Evolutionary conservation across 2,329 filamentous ascomycete species (phyloP), one percentile per base, ranked within the genome.

Genomic region (Fusarium chuoi): DNA sequence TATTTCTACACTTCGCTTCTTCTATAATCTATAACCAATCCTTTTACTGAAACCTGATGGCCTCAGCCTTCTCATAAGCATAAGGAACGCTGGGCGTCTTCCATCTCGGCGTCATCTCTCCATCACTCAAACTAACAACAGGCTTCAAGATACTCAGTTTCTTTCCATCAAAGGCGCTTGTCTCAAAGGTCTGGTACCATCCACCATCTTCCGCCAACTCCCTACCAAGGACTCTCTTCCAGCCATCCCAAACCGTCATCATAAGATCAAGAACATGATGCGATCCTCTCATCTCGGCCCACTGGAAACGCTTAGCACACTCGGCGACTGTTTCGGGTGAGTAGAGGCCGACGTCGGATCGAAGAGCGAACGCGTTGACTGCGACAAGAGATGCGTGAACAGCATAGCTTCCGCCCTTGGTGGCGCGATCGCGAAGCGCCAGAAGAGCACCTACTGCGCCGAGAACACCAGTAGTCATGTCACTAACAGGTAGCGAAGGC

Each of bases 381-480:
- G 67, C 67, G 4, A 70, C 58, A 0, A 70, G 51, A 0, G 67
- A 70, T 22, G 65, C 58, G 7, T 70, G 67, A 3, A 70, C 67
- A 1, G 67, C 58, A 9, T 70, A 70, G 65, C 58, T 70, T 35
- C 67, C 67, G 5, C 67, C 67, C 18, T 79, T 70, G 5, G 44
- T 59, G 1, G 82, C 80, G 1, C 82, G 75, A 48, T 81, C 79
- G 30, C 79, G 75, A 7, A 83, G 68, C 1, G 78, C 81, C n/a
- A 82, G 64, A 69, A 83, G 75, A 1, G 78, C 69, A 9, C 77
- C 79, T 0, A 83, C 71, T 10, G 80, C 81, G 8, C 80, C 80
- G 1, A 83, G 67, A 14, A 76, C 68, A 1, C 81, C 81, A 0
- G 81, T 81, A 2, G 78, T 77, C 82, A 83, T 83, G 61, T 83